Conservation (phyloP, 441 rosid genomes). For the Aquilaria agallochum region DNA sequence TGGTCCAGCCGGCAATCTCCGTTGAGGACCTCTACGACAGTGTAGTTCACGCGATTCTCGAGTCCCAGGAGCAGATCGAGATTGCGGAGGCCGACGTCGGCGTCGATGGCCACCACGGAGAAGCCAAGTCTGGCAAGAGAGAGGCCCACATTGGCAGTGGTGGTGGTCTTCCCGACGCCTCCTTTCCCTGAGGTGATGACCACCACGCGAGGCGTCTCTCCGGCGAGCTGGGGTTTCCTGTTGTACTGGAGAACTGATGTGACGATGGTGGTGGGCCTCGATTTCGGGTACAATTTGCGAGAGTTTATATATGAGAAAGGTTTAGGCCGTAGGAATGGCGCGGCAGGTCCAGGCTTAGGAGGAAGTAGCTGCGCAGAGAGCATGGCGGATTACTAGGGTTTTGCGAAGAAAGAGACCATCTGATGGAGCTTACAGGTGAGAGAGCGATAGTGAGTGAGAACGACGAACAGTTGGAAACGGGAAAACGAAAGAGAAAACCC, state of each 20-base stretch:
- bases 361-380: constrained; percentile 36
- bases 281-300: constrained; percentile 20
- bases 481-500: not conserved
- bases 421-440: not conserved
- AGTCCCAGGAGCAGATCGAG: constrained; percentile 92
- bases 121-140: constrained; percentile 89
- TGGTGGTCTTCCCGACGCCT: constrained; percentile 92
- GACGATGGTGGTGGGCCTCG: constrained; percentile 16
- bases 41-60: constrained; percentile 90
- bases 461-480: not conserved
- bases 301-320: constrained; percentile 11
- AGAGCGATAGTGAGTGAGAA: too few species aligned
- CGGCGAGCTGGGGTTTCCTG: constrained; percentile 84
- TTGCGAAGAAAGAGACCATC: constrained; percentile 16
- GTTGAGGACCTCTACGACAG: constrained; percentile 81
- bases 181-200: constrained; percentile 97
- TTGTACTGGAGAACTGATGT: constrained; percentile 81
- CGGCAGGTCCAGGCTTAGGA: constrained; percentile 22
- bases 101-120: constrained; percentile 86
- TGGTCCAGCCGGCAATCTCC: constrained; percentile 94
- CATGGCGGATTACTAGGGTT: constrained; percentile 29
- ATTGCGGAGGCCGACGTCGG: constrained; percentile 91
- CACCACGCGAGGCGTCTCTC: constrained; percentile 90
- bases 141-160: constrained; percentile 91
- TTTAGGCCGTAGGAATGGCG: not conserved